Evolutionary conservation across 495 filamentous ascomycete genomes (phyloP), one percentile per base, ranked within the genome.

Genomic region (Hypoxylon lenormandii): DNA sequence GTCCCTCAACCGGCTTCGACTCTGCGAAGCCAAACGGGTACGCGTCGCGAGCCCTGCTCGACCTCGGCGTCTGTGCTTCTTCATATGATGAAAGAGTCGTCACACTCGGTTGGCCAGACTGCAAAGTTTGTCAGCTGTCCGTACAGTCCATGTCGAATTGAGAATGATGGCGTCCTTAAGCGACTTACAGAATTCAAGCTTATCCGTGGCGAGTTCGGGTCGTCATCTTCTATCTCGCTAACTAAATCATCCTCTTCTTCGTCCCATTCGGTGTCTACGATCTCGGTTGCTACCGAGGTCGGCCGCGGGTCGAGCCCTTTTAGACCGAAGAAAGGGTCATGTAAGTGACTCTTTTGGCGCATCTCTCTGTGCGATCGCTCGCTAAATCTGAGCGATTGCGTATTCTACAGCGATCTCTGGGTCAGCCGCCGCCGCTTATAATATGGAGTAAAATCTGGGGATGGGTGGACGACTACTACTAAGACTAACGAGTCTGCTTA

Each of bases 51-150:
- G 76, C 76, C 45, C 73, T 74, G 57, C 80, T 81, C 36, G 87
- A 88, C 46, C 82, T 81, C 21, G 91, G 91, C 18, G 91, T 94
- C 16, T 85, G 87, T 11, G 88, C 79, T 70, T 92, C 91, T 65
- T 93, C 91, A 74, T 87, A 89, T 5, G 90, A 90, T 12, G 91
- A 93, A 11, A 91, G 78, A 7, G 91, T 92, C 5, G 90, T 91
- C 66, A 89, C 83, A 76, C 90, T 92, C 61, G 82, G 82, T 72
- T 89, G 84, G 19, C 87, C 84, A 52, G 82, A 81, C 85, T 88
- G 65, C 6, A 5, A 49, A 50, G 69, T 45, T 72, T 69, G 69
- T 79, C 49, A 79, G 74, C 56, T 49, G 67, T 47, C 33, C 37
- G 36, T n/a, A 8, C 30, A 8, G 5, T 11, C 30, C 23, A 37